Base-by-base conservation (phyloP, 2,329 filamentous ascomycete genomes). In the Aspergillus ochraceoroseus region DNA sequence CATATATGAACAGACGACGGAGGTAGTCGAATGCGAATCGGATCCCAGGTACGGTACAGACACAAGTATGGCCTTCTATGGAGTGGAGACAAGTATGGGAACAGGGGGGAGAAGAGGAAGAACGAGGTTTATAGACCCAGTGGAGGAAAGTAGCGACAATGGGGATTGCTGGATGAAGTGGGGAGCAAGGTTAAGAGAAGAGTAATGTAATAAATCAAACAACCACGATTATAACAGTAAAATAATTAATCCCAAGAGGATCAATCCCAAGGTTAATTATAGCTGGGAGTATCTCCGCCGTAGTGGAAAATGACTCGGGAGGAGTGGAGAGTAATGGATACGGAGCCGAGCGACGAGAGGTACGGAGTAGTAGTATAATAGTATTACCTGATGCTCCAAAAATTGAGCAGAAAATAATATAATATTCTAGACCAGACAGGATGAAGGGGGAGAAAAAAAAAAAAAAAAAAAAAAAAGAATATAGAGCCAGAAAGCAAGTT, bases 41-140 rank as follows among this genome's bases (percentile, higher is more conserved):
- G n/a, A n/a, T n/a, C n/a, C n/a, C n/a, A n/a, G n/a, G n/a, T n/a
- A n/a, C n/a, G n/a, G n/a, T n/a, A n/a, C n/a, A n/a, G n/a, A n/a
- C n/a, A n/a, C n/a, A n/a, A n/a, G n/a, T n/a, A n/a, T n/a, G n/a
- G n/a, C n/a, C n/a, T n/a, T n/a, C n/a, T 41, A 37, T 43, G 22
- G 19, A 33, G 31, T 38, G 35, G 22, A 33, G 23, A 31, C 39
- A 35, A 8, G 27, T 18, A 31, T 30, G 18, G 32, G 27, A 41
- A 34, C 39, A 39, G 40, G 38, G 34, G 39, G 39, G 43, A 34
- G 41, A 37, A 37, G 43, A 34, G 41, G 30, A 30, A 34, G 32
- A 37, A 46, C 35, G 26, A 43, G 44, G 50, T 53, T 53, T 53
- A 49, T 47, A 53, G 48, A 49, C 39, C 32, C 41, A 32, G 43